Evolutionary conservation across 1,284 basidiomycete species (phyloP).

Genomic region (Tilletiopsis washingtonensis): DNA sequence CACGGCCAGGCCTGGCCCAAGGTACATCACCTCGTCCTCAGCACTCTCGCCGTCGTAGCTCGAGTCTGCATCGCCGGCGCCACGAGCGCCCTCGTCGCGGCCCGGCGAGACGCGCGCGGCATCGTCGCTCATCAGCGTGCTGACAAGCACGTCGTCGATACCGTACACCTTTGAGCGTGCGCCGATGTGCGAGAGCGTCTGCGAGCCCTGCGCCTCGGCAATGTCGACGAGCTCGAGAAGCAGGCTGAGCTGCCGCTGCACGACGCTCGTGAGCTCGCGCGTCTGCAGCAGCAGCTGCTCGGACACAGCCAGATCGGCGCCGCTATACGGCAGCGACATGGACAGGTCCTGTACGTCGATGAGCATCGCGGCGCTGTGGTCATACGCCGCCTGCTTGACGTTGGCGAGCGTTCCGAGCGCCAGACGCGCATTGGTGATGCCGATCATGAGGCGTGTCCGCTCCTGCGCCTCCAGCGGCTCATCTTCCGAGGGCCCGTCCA

Average conservation of each 20-base stretch:
- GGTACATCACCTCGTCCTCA: conserved; percentile 30
- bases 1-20: conserved; percentile 33
- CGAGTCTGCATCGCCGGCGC: not conserved
- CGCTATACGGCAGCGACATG: too few species aligned
- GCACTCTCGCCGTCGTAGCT: conserved; percentile 6
- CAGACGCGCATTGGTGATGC: conserved; percentile 16
- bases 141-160: conserved; percentile 5
- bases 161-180: conserved; percentile 29
- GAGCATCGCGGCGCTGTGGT: conserved; percentile 17
- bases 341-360: conserved; percentile 17
- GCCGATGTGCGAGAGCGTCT: conserved; percentile 12
- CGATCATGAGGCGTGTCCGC: conserved; percentile 10
- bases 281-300: not conserved
- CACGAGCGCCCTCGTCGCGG: not conserved
- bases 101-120: not conserved
- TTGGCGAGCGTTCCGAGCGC: conserved; percentile 17
- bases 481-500: conserved; percentile 20
- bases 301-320: too few species aligned
- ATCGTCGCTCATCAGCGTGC: too few species aligned
- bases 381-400: conserved; percentile 31
- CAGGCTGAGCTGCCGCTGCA: not conserved
- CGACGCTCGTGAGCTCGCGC: conserved; percentile 2
- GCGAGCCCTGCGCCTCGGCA: conserved; percentile 21
- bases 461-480: conserved; percentile 12
- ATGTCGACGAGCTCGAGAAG: conserved; percentile 11